Base-by-base conservation (phyloP, 2,329 filamentous ascomycete genomes). In the Diaporthe citri region DNA sequence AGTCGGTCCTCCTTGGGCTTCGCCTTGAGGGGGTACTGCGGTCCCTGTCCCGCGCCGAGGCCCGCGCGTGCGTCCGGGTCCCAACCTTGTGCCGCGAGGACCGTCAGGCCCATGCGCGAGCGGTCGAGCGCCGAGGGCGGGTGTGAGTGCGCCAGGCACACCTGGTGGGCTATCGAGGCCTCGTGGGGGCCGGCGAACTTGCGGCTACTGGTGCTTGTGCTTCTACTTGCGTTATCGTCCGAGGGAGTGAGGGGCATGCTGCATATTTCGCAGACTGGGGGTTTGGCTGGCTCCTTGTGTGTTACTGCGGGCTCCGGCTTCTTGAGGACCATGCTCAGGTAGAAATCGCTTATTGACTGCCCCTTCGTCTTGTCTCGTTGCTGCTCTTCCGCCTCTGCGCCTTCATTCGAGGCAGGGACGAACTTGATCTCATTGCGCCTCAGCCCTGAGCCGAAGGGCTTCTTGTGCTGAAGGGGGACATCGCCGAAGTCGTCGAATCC, bases 91-190 rank as follows among this genome's bases (percentile, higher is more conserved):
- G 90, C 87, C 71, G 90, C 86, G 43, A 96, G 87, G 39, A 93
- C 90, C 7, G 89, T 85, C 9, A 95, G 85, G 0, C 94, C 94
- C 87, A 94, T 93, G 60, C 93, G 88, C 6, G 87, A 89, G 46
- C 94, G 89, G 82, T 95, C 92, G 28, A 95, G 85, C 20, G 92
- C 88, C 0, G 93, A 95, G 1, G 94, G 94, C 9, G 93, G 93
- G 75, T 94, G 91, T 0, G 92, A 93, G 80, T 95, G 93, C 5
- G 87, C 82, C 1, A 95, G 85, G 76, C 90, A 92, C 51, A 94
- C 88, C 84, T 95, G 93, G 80, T 96, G 94, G 9, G 92, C 91
- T 72, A 94, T 87, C 43, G 90, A 92, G 36, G 88, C 86, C 79
- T 91, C 90, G 81, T 93, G 93, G 48, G 75, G 79, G 9, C 72